phyloP scores from a whole-genome alignment of 345 rosid species.

The Populus simonii region DNA sequence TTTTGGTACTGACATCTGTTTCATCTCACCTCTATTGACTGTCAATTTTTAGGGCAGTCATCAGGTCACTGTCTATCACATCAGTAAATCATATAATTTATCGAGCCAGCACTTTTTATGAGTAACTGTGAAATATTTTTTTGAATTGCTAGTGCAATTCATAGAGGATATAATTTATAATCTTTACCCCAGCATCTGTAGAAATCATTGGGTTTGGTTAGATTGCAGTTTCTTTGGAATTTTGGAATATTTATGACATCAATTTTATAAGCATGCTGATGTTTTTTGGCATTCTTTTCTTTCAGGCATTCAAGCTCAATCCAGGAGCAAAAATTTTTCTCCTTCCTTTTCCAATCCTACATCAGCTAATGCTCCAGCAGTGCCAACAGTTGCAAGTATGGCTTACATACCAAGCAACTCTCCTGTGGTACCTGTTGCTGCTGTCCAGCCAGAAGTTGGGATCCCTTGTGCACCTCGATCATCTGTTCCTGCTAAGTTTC shows the following conservation, averaged over 20 bases:
- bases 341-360: conserved; percentile 54
- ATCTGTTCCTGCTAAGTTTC: conserved; percentile 49
- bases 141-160: background rate
- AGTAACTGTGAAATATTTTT: background rate
- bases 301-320: conserved; percentile 85
- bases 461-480: conserved; percentile 50
- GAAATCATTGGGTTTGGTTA: background rate
- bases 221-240: background rate
- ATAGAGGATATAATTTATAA: background rate
- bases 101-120: background rate
- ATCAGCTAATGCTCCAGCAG: conserved; percentile 45
- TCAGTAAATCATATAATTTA: background rate
- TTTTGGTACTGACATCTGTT: background rate
- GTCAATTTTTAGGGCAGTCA: background rate
- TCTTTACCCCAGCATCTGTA: background rate
- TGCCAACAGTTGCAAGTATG: conserved; percentile 43
- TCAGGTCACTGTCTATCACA: background rate
- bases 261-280: conserved; percentile 1
- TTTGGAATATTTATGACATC: background rate
- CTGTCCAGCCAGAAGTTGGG: conserved; percentile 54
- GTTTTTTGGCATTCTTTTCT: background rate
- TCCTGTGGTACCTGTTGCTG: conserved; percentile 44
- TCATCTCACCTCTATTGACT: background rate
- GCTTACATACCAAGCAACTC: conserved; percentile 51
- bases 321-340: conserved; percentile 72